phyloP scores from a whole-genome alignment of 2,329 filamentous ascomycete genomes.

The Aureobasidium sp. region DNA sequence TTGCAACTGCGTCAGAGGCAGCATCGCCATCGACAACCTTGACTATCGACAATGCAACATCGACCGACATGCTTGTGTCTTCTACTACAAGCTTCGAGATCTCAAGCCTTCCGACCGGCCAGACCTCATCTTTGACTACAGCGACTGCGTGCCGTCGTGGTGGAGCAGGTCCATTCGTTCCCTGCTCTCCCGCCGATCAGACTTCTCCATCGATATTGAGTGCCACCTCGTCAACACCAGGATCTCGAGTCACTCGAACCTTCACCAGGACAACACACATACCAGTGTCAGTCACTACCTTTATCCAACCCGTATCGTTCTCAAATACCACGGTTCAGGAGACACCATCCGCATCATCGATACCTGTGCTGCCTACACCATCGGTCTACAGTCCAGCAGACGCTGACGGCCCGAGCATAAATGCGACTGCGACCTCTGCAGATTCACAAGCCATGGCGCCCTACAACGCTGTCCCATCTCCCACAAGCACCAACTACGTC shows the following conservation, averaged over 20 bases:
- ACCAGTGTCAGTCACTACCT: background rate
- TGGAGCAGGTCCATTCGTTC: background rate
- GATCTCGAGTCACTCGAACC: background rate
- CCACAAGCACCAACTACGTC: constrained; percentile 18
- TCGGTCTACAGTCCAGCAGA: background rate
- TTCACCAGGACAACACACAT: constrained; percentile 1
- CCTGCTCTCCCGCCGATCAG: background rate
- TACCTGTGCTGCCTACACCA: background rate
- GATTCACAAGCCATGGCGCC: background rate
- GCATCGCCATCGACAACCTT: background rate
- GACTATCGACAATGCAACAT: background rate
- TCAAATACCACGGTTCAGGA: background rate
- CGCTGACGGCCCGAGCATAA: background rate
- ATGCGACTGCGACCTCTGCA: background rate
- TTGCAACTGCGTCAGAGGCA: background rate
- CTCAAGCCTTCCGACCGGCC: background rate
- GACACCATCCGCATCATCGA: background rate
- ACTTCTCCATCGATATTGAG: background rate
- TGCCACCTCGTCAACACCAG: background rate
- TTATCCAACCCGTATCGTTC: background rate
- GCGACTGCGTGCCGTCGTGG: background rate
- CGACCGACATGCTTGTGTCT: background rate
- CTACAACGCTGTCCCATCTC: background rate
- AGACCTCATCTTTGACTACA: background rate
- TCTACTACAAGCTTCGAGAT: background rate